Evolutionary conservation across 257 asterid genomes (phyloP).

Genomic region (Solanum tarijense): DNA sequence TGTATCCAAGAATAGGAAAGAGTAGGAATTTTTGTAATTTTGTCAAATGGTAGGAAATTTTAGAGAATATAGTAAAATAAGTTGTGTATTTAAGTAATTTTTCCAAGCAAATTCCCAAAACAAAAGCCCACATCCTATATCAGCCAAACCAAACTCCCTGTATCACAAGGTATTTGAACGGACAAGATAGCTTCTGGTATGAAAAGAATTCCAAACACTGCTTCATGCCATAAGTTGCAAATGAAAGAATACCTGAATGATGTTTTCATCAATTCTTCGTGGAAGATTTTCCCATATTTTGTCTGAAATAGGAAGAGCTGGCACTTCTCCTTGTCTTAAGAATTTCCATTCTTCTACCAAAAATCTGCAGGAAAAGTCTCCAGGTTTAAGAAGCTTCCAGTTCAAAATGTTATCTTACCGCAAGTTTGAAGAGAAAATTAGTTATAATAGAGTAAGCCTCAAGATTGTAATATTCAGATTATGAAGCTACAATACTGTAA

Average conservation of each 20-base stretch:
- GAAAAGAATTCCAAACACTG: neutral
- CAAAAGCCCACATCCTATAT: neutral
- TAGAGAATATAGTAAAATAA: no score
- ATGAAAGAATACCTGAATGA: neutral
- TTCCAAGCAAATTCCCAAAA: neutral
- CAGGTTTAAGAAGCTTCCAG: neutral
- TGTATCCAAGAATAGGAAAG: no score
- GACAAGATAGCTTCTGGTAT: neutral
- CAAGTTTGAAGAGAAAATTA: neutral
- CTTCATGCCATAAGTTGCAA: neutral
- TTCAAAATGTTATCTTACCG: neutral
- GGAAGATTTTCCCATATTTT: constrained; percentile 55
- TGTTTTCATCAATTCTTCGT: constrained; percentile 36
- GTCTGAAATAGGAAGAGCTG: constrained; percentile 42
- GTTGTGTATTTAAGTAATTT: no score
- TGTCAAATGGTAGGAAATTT: no score
- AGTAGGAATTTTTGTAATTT: no score
- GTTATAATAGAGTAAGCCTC: neutral
- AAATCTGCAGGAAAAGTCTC: constrained; percentile 41
- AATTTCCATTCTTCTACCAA: constrained; percentile 68
- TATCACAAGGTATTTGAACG: neutral
- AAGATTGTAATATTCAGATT: neutral
- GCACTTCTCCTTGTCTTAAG: constrained; percentile 26
- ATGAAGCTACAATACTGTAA: neutral
- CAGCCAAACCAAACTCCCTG: neutral